Percentiles rank a stretch among this genome's conserved stretches.
Conservation (phyloP, 331 rosid genomes). For the Stylosanthes scabra region DNA sequence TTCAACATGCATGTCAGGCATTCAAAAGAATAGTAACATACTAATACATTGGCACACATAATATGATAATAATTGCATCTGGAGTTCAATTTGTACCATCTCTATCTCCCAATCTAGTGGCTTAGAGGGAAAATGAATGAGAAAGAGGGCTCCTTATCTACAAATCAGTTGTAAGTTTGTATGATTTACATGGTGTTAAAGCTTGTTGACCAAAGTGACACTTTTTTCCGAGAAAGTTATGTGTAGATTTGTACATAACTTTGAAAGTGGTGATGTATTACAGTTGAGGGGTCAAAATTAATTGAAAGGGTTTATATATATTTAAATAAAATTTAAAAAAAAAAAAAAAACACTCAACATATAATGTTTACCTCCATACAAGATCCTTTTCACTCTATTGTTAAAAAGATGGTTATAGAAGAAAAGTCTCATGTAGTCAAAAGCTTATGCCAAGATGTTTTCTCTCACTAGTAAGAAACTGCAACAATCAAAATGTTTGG, state of each 20-base stretch:
- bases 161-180: background rate
- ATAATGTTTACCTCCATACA: background rate
- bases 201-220: background rate
- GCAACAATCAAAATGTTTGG: background rate
- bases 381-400: background rate
- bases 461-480: constrained; percentile 10
- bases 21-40: too few relatives aligned
- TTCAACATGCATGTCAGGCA: too few relatives aligned
- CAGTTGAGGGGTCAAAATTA: background rate
- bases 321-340: too few relatives aligned
- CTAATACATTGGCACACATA: too few relatives aligned
- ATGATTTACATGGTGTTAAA: background rate
- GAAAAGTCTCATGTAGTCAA: background rate
- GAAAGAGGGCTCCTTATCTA: background rate
- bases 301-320: background rate
- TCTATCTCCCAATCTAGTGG: background rate
- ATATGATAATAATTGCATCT: too few relatives aligned
- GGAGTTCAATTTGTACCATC: background rate
- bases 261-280: background rate
- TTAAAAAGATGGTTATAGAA: background rate
- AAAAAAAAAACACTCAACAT: background rate
- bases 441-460: background rate
- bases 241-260: background rate
- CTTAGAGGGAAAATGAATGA: background rate
- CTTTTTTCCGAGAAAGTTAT: background rate